Evolutionary conservation across 495 filamentous ascomycete species (phyloP).

Genomic region (Peziza echinospora): DNA sequence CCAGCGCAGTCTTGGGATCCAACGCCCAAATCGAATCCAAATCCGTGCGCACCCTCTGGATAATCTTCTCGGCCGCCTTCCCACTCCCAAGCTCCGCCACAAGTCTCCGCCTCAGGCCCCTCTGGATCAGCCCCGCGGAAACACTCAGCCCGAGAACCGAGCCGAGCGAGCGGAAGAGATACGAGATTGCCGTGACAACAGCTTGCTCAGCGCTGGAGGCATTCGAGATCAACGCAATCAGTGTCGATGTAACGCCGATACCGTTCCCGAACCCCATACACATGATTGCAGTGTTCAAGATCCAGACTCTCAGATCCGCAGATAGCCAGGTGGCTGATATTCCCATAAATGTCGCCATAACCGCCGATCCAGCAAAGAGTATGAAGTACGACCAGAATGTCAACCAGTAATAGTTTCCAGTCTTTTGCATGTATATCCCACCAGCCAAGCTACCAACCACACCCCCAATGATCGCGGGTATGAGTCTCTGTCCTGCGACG

Average conservation of each 20-base stretch:
- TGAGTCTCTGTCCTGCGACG: slow-evolving; percentile 39
- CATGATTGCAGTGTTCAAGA: slow-evolving; percentile 26
- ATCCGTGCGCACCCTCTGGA: background rate
- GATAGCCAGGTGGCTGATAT: slow-evolving; percentile 38
- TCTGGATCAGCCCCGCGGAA: slow-evolving; percentile 51
- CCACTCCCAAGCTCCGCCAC: slow-evolving; percentile 30
- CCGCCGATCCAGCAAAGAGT: background rate
- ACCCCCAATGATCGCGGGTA: slow-evolving; percentile 41
- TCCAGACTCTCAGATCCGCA: slow-evolving; percentile 13
- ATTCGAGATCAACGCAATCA: slow-evolving; percentile 45
- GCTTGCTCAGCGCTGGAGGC: slow-evolving; percentile 46
- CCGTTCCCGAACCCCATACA: slow-evolving; percentile 38
- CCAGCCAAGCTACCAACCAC: slow-evolving; percentile 48
- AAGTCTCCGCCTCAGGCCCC: slow-evolving; percentile 40
- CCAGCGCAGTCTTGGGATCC: background rate
- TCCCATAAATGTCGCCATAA: slow-evolving; percentile 25
- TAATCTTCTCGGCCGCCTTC: slow-evolving; percentile 28
- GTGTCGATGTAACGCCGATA: slow-evolving; percentile 47
- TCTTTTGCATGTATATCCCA: slow-evolving; percentile 51
- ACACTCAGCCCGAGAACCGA: slow-evolving; percentile 51
- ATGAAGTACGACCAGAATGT: slow-evolving; percentile 36
- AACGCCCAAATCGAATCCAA: background rate
- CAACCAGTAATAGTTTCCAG: slow-evolving; percentile 58
- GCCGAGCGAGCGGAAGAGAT: slow-evolving; percentile 71
- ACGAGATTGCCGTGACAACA: slow-evolving; percentile 62